Conservation (phyloP, 2,329 filamentous ascomycete genomes). For the Fusarium tjaetaba region DNA sequence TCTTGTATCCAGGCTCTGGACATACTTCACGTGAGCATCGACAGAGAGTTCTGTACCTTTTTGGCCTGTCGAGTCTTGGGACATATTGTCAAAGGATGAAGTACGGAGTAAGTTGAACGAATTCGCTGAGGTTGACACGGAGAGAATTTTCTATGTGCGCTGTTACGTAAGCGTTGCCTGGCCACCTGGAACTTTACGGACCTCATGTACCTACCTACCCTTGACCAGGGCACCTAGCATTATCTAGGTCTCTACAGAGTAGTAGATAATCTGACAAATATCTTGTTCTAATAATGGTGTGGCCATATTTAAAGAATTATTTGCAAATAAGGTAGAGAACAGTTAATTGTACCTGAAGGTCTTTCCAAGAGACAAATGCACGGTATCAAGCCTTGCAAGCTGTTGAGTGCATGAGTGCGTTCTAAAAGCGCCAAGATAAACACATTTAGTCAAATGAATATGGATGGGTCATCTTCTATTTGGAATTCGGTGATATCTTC, state of each 20-base stretch:
- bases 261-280: background rate
- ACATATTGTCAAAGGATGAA: conserved; percentile 43
- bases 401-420: background rate
- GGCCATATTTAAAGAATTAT: background rate
- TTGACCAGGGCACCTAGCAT: background rate
- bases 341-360: background rate
- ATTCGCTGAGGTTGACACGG: conserved; percentile 3
- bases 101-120: background rate
- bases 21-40: conserved; percentile 84
- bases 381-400: background rate
- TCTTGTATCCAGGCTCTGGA: conserved; percentile 89
- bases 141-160: conserved; percentile 28
- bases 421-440: too few species aligned
- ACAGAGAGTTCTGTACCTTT: conserved; percentile 59
- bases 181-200: background rate
- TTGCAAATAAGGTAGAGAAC: background rate
- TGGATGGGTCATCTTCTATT: background rate
- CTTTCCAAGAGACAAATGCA: too few species aligned
- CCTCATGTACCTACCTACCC: background rate
- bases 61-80: conserved; percentile 40
- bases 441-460: background rate
- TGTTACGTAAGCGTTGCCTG: conserved; percentile 34
- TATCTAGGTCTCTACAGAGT: background rate
- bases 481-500: background rate
- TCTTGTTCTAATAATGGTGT: background rate